phyloP scores from a whole-genome alignment of 495 filamentous ascomycete genomes.

The Oleoguttula mirabilis region DNA sequence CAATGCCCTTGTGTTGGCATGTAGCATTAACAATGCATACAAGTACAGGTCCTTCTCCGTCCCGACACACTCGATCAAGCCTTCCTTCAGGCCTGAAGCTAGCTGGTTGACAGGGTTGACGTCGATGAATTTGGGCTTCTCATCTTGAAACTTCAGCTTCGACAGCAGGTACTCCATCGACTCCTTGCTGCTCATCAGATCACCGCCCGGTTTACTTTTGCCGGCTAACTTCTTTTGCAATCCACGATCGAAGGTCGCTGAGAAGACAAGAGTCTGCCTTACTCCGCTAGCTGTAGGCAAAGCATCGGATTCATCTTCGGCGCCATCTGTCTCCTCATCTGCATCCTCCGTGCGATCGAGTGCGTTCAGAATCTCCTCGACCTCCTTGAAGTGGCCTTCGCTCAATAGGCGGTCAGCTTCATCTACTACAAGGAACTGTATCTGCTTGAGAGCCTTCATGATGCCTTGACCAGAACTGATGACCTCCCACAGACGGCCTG shows the following conservation, averaged over 20 bases:
- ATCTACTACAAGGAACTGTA: constrained; percentile 79
- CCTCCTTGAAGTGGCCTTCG: constrained; percentile 89
- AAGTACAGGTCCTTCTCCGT: constrained; percentile 95
- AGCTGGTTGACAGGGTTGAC: constrained; percentile 78
- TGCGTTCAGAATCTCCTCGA: constrained; percentile 67
- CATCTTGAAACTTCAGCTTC: constrained; percentile 71
- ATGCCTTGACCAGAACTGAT: constrained; percentile 55
- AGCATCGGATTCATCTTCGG: background rate
- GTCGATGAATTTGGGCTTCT: constrained; percentile 82
- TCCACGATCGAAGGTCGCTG: constrained; percentile 83
- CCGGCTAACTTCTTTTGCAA: constrained; percentile 82
- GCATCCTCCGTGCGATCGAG: constrained; percentile 48
- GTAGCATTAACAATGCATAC: constrained; percentile 73
- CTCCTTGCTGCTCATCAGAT: constrained; percentile 56
- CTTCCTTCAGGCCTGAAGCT: constrained; percentile 75
- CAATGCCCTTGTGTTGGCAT: constrained; percentile 61
- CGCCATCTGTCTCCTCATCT: constrained; percentile 17
- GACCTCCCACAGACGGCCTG: constrained; percentile 88
- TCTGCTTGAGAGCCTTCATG: constrained; percentile 49
- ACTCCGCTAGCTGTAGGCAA: background rate
- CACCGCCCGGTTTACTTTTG: constrained; percentile 46
- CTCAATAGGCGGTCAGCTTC: constrained; percentile 89
- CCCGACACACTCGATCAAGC: constrained; percentile 78
- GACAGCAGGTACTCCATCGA: constrained; percentile 87
- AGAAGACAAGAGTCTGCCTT: constrained; percentile 92